Percentiles rank a stretch among this genome's conserved stretches.
Evolutionary conservation across 129 eudicot genomes (phyloP).

Genomic region (Pseudognaphalium luteoalbum): DNA sequence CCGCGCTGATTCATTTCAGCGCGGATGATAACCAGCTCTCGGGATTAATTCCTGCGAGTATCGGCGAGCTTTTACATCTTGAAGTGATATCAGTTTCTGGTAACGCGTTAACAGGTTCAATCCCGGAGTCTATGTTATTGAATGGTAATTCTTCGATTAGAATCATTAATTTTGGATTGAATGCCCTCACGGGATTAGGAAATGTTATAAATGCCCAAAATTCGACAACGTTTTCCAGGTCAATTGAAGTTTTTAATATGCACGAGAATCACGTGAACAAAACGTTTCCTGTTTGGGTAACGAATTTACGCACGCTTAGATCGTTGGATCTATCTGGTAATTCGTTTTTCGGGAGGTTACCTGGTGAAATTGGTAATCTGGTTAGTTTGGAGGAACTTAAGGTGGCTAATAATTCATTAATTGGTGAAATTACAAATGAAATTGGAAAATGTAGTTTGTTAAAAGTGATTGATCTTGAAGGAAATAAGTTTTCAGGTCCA

Average conservation of each 20-base stretch:
- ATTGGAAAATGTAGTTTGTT: constrained; percentile 50
- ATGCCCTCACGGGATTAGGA: constrained; percentile 54
- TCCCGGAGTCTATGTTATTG: constrained; percentile 45
- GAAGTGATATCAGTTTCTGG: constrained; percentile 48
- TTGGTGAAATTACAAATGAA: constrained; percentile 53
- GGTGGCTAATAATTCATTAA: constrained; percentile 53
- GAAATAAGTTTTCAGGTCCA: constrained; percentile 54
- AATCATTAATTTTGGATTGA: constrained; percentile 53
- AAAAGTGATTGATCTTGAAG: constrained; percentile 55
- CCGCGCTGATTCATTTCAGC: constrained; percentile 60
- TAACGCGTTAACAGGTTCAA: constrained; percentile 55
- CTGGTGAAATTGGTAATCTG: constrained; percentile 47
- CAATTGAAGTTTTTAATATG: constrained; percentile 46
- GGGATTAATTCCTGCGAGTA: constrained; percentile 68
- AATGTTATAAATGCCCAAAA: constrained; percentile 28
- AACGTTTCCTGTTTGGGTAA: constrained; percentile 59
- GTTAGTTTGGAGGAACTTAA: constrained; percentile 49
- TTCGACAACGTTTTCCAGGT: constrained; percentile 29
- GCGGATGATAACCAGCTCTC: constrained; percentile 50
- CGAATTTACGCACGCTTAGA: constrained; percentile 42
- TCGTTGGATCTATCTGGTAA: constrained; percentile 62
- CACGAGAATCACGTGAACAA: constrained; percentile 61
- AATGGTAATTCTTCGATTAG: constrained; percentile 34
- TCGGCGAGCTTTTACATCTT: constrained; percentile 45
- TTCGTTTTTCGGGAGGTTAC: constrained; percentile 44